Conservation (phyloP, 805 yeast genomes). For the Candida endomychidarum region DNA sequence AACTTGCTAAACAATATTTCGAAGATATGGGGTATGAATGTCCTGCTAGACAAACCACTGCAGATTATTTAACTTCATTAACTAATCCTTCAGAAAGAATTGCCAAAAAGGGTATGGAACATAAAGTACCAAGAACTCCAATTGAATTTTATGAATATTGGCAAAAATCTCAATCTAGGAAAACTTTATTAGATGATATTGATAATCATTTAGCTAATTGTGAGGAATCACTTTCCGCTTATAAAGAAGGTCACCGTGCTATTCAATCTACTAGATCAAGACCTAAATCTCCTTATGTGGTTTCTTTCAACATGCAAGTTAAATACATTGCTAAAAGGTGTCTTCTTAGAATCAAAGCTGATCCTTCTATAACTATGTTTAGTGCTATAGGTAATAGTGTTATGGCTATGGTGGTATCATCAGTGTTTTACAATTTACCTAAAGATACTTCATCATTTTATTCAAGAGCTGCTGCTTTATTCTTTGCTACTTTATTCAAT, state of each 20-base stretch:
- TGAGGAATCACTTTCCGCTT: conserved; percentile 17
- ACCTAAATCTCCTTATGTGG: conserved; percentile 35
- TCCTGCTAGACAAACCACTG: conserved; percentile 64
- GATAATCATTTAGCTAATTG: conserved; percentile 36
- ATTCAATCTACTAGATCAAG: conserved; percentile 42
- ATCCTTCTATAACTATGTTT: conserved; percentile 53
- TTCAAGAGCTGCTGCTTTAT: conserved; percentile 62
- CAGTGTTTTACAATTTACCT: conserved; percentile 55
- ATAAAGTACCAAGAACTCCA: conserved; percentile 56
- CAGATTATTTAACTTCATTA: conserved; percentile 65
- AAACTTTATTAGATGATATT: conserved; percentile 39
- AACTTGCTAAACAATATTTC: conserved; percentile 49
- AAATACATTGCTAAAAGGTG: conserved; percentile 55
- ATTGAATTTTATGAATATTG: conserved; percentile 58
- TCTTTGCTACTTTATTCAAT: conserved; percentile 60
- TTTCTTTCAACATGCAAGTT: conserved; percentile 50
- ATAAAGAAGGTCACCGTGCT: conserved; percentile 27
- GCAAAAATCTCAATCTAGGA: conserved; percentile 54
- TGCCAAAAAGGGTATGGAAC: conserved; percentile 48
- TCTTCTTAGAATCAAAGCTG: conserved; percentile 54
- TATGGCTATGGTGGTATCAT: conserved; percentile 61
- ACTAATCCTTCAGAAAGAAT: conserved; percentile 66
- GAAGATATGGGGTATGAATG: conserved; percentile 61
- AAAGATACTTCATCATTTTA: conserved; percentile 54
- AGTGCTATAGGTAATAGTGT: conserved; percentile 51